Evolutionary conservation across 2,329 filamentous ascomycete species (phyloP).

Genomic region (Diaporthe citriasiana): DNA sequence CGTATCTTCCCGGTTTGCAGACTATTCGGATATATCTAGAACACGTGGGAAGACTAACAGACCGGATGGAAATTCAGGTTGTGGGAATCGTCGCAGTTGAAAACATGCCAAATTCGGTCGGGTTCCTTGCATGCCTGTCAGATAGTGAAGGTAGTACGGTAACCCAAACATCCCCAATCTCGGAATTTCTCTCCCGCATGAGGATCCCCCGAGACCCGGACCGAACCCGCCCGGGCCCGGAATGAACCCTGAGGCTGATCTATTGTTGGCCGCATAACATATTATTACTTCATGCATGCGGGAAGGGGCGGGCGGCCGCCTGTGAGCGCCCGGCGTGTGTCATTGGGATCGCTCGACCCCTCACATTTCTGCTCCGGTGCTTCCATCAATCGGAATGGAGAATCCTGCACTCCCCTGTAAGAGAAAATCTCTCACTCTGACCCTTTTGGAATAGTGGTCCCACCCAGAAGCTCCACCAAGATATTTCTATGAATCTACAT

Average conservation of each 20-base stretch:
- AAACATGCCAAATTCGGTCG: neutral
- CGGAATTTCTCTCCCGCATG: constrained; percentile 2
- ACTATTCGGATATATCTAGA: neutral
- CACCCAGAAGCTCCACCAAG: no score
- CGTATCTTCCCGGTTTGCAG: no score
- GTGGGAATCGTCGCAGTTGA: neutral
- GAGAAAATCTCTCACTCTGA: no score
- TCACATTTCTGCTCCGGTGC: no score
- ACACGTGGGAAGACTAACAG: neutral
- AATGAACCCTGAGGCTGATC: constrained; percentile 9
- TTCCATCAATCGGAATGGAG: no score
- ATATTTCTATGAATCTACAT: no score
- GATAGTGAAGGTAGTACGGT: neutral
- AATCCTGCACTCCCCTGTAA: no score
- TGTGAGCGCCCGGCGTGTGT: neutral
- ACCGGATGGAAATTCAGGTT: no score
- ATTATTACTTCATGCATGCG: neutral
- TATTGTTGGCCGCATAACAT: constrained; percentile 15
- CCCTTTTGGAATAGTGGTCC: no score
- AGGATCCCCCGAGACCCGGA: constrained; percentile 5
- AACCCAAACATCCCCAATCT: neutral
- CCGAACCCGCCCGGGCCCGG: constrained; percentile 8
- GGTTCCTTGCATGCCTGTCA: neutral
- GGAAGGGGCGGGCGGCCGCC: neutral
- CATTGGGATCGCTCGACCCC: neutral